Evolutionary conservation across 192 early-diverging fungal genomes (phyloP).

Genomic region (Gryganskiella cystojenkinii): DNA sequence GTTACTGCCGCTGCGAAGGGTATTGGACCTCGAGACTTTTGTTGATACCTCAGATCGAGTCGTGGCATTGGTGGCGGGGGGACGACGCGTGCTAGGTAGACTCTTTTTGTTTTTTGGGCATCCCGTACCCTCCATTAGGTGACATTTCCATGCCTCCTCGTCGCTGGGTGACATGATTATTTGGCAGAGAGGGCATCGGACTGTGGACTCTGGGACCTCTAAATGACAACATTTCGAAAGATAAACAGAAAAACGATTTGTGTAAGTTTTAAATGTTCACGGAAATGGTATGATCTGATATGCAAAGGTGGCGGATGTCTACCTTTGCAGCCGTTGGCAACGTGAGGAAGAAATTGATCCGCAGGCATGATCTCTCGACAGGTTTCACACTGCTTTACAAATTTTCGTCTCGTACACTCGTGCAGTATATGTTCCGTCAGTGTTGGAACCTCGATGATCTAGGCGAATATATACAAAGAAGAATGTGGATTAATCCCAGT

Average conservation of each 20-base stretch:
- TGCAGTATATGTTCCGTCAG: constrained; percentile 70
- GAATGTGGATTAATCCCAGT: background rate
- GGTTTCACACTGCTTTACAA: constrained; percentile 68
- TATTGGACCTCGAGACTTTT: too few species aligned
- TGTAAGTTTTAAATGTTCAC: too few species aligned
- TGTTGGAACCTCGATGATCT: constrained; percentile 80
- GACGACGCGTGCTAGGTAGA: background rate
- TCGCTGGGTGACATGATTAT: constrained; percentile 58
- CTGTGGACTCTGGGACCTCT: constrained; percentile 25
- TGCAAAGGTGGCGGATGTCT: background rate
- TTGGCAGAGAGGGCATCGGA: constrained; percentile 74
- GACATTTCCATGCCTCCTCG: constrained; percentile 72
- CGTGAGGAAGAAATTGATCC: constrained; percentile 63
- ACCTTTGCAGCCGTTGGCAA: constrained; percentile 51
- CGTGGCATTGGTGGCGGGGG: background rate
- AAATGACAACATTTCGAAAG: background rate
- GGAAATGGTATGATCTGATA: background rate
- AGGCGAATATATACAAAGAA: constrained; percentile 12
- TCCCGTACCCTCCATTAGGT: constrained; percentile 65
- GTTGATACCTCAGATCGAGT: too few species aligned
- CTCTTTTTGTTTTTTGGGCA: constrained; percentile 65
- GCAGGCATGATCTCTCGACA: constrained; percentile 69
- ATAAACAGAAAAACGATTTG: constrained; percentile 1
- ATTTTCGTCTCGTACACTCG: constrained; percentile 70
- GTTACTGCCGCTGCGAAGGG: too few species aligned